Evolutionary conservation across 140 eudicot species (phyloP), one percentile per base, ranked within the genome.

Genomic region (Bidens hawaiensis): DNA sequence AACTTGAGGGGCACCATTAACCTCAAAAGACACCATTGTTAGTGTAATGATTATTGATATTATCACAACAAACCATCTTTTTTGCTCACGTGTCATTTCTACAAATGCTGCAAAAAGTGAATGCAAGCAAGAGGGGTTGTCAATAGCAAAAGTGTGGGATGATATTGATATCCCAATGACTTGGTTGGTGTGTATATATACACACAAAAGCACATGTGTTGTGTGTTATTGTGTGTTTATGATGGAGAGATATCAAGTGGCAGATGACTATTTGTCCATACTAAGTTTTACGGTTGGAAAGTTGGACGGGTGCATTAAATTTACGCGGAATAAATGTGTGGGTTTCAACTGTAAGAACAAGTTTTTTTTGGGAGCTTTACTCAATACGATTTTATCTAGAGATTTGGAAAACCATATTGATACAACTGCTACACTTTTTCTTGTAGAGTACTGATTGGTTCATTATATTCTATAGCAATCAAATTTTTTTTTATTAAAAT

Each of bases 251-350:
- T n/a, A n/a, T 62, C 12, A 47, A 57, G 31, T 13, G 28, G 56
- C 50, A 45, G 31, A 16, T 1, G 43, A 15, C 41, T 42, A 14
- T 9, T 30, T 52, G 30, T 55, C 55, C 57, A 53, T 49, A 58
- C 56, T 50, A 54, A 14, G 36, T n/a, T 61, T 60, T 47, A 71
- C 82, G 42, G 75, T 64, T 73, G 85, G 65, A 81, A 51, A 41
- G 82, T 46, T 80, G 36, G 85, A 59, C 69, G 15, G 77, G 46
- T 65, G 74, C 78, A 80, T 83, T 80, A 52, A 83, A 49, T 80
- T 67, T 75, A 83, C 82, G 90, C 84, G 83, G 74, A 68, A 79
- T 55, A n/a, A n/a, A n/a, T 41, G 57, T 61, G 70, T 58, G 69
- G 67, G 33, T 33, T 71, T 17, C 51, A 43, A 55, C 55, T 10